phyloP scores from a whole-genome alignment of 2,329 filamentous ascomycete species.

The Xylariaceae sp. region DNA sequence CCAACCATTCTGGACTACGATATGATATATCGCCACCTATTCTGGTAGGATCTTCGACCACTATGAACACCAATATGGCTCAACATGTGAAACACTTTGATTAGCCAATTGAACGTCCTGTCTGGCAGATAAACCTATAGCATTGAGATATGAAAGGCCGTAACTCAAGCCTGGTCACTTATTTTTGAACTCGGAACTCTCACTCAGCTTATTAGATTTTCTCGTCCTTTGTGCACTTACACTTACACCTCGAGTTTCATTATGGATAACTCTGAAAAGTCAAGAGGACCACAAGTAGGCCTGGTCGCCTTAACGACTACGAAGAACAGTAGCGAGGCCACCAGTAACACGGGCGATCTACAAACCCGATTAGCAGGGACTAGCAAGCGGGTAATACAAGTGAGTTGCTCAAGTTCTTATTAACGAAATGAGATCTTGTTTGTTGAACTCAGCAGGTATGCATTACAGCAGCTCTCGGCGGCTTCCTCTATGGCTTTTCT shows the following conservation, averaged over 20 bases:
- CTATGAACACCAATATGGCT: neutral
- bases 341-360: conserved; percentile 1
- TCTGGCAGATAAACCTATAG: neutral
- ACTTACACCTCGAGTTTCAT: neutral
- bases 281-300: neutral
- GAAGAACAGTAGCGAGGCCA: conserved; percentile 1
- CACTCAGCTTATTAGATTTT: neutral
- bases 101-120: neutral
- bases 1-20: neutral
- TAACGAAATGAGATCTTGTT: neutral
- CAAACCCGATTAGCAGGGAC: conserved; percentile 1
- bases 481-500: conserved; percentile 36
- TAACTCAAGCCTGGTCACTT: neutral
- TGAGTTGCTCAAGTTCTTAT: neutral
- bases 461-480: conserved; percentile 29
- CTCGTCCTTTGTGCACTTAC: neutral
- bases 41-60: neutral
- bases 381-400: conserved; percentile 9
- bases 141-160: neutral
- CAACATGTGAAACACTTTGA: neutral
- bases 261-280: conserved; percentile 2
- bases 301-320: neutral
- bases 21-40: neutral
- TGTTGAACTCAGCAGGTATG: conserved; percentile 17
- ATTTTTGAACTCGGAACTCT: neutral